These are phyloP conservation scores for Parmelia sp. DNA, from an alignment of 495 filamentous ascomycete species.

Conservation along the genomic window DNA sequence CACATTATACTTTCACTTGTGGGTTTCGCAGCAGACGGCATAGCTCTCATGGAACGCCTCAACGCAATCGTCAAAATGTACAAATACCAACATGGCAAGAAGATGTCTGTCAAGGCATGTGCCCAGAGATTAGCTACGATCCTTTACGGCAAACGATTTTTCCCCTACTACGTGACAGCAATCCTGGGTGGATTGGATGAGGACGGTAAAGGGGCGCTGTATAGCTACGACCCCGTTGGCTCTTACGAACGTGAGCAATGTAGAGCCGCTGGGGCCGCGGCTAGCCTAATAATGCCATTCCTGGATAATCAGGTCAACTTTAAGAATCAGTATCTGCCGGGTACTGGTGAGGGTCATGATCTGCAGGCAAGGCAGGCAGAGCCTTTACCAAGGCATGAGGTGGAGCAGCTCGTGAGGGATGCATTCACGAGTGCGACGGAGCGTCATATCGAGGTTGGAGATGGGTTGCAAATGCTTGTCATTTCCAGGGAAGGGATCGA, in stretches of 20 bases:
- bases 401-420: constrained; percentile 86
- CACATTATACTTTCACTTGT: constrained; percentile 87
- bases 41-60: constrained; percentile 80
- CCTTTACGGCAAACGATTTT: constrained; percentile 94
- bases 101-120: constrained; percentile 86
- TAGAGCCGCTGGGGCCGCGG: constrained; percentile 88
- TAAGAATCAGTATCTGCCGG: constrained; percentile 95
- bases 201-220: constrained; percentile 87
- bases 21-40: constrained; percentile 90
- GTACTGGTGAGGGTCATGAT: constrained; percentile 76
- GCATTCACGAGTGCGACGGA: constrained; percentile 97
- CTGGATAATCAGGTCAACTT: constrained; percentile 99
- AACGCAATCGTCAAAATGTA: constrained; percentile 95
- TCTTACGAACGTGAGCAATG: constrained; percentile 96
- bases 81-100: constrained; percentile 86
- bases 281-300: constrained; percentile 97
- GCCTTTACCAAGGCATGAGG: constrained; percentile 61
- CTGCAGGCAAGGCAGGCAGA: constrained; percentile 61
- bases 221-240: constrained; percentile 95
- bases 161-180: constrained; percentile 92
- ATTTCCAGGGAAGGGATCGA: constrained; percentile 82
- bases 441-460: constrained; percentile 97
- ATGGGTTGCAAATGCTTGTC: constrained; percentile 91
- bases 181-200: constrained; percentile 93
- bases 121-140: constrained; percentile 90